These are phyloP conservation scores for Dichotomocladium elegans DNA, from an alignment of 371 early-diverging fungal species.

Conservation along the genomic window DNA sequence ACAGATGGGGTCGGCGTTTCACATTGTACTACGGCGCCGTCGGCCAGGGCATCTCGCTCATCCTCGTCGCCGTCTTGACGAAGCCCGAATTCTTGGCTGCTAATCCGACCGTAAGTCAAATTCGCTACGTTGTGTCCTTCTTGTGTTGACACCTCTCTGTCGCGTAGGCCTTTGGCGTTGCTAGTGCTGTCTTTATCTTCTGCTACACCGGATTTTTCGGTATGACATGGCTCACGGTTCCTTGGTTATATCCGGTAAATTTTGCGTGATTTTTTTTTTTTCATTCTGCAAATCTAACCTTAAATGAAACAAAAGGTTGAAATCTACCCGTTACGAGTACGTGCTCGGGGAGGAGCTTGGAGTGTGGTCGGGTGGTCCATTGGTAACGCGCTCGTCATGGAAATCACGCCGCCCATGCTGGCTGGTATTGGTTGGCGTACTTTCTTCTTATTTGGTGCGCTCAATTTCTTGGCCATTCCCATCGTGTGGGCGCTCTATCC, in stretches of 20 bases:
- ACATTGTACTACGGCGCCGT: conserved; percentile 35
- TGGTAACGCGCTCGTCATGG: conserved; percentile 35
- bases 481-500: conserved; percentile 29
- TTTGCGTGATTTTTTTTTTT: not conserved
- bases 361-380: conserved; percentile 43
- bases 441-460: conserved; percentile 33
- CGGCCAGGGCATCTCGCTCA: conserved; percentile 27
- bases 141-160: conserved; percentile 20
- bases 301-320: conserved; percentile 9
- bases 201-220: conserved; percentile 33
- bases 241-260: conserved; percentile 34
- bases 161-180: conserved; percentile 22
- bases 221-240: conserved; percentile 35
- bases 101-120: conserved; percentile 34
- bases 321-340: conserved; percentile 31
- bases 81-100: conserved; percentile 27
- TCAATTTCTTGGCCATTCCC: conserved; percentile 35
- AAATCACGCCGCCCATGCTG: conserved; percentile 40
- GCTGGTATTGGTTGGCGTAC: conserved; percentile 36
- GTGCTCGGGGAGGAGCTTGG: conserved; percentile 41
- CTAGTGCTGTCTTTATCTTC: conserved; percentile 32
- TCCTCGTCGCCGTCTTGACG: conserved; percentile 30
- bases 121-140: conserved; percentile 45
- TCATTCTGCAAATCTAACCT: not conserved
- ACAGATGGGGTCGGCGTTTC: conserved; percentile 33